Evolutionary conservation across 1,284 basidiomycete species (phyloP).

Genomic region (Vanrija sp.): DNA sequence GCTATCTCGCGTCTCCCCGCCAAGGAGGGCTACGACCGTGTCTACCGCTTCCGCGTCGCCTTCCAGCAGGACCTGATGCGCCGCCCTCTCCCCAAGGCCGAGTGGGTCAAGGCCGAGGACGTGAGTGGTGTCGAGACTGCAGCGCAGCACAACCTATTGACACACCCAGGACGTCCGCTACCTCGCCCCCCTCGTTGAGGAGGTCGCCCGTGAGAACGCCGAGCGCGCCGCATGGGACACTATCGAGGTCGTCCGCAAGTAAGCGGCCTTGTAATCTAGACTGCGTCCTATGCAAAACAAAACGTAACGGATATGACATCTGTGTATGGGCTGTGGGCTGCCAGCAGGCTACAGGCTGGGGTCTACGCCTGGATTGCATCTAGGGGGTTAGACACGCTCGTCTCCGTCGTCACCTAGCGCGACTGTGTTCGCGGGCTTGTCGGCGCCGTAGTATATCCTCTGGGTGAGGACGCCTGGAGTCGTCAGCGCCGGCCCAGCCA

Average conservation of each 20-base stretch:
- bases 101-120: constrained; percentile 76
- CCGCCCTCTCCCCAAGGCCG: constrained; percentile 73
- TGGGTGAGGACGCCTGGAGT: constrained; percentile 35
- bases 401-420: not conserved
- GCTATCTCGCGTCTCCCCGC: constrained; percentile 77
- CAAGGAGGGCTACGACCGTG: constrained; percentile 82
- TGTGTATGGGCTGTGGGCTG: too few relatives aligned
- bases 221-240: constrained; percentile 86
- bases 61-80: constrained; percentile 77
- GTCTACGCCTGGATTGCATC: not conserved
- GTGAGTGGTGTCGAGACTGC: constrained; percentile 53
- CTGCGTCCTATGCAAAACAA: constrained; percentile 7
- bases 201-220: constrained; percentile 69
- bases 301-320: too few relatives aligned
- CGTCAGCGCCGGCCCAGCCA: not conserved
- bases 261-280: too few relatives aligned
- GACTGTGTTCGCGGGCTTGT: constrained; percentile 10
- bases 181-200: constrained; percentile 73
- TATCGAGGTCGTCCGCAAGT: constrained; percentile 50
- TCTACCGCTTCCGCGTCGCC: constrained; percentile 82
- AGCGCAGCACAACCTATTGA: not conserved
- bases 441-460: constrained; percentile 36
- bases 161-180: constrained; percentile 77
- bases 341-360: too few relatives aligned
- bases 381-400: too few relatives aligned